Evolutionary conservation across 129 eudicot genomes (phyloP), one percentile per base, ranked within the genome.

Genomic region (Smallanthus sonchifolius): DNA sequence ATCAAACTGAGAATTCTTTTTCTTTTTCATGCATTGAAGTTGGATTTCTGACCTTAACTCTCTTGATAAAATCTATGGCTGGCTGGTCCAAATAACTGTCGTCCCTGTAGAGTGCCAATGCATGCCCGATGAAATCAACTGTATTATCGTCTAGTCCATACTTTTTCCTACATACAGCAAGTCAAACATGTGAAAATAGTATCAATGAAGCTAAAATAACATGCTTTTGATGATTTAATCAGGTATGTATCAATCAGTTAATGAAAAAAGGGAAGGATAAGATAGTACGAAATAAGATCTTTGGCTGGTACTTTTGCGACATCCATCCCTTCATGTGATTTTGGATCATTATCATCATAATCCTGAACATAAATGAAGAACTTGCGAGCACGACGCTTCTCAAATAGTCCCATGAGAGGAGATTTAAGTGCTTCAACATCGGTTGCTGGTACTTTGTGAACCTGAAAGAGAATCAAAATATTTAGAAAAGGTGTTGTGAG

Each of bases 401-500:
- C 92, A 57, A 87, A 87, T 15, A 87, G 71, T 75, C 92, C 92
- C 92, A 87, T 87, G 24, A 87, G 83, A 61, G 92, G 87, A 70
- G 92, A 87, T 68, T 87, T 87, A 16, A 87, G 86, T 60, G 92
- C 92, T 83, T 87, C 92, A 35, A 87, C 92, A 72, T 87, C 92
- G 45, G 74, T 87, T 32, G 92, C 85, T 40, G 92, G 92, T 55
- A 87, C 92, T 76, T 87, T 87, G 86, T 87, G 84, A 70, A 87
- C 77, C 92, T 87, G 80, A 55, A 76, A 47, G 42, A 43, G 56
- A 74, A 64, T 40, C 37, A 16, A 52, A 39, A 35, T 51, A 54
- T 73, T 57, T 17, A 40, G 17, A 52, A 17, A 52, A 52, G 28
- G 59, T 16, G 28, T 52, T 52, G 59, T 52, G n/a, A n/a, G 59